Conservation (phyloP, 768 basidiomycete species). For the Termitomyces sp. region DNA sequence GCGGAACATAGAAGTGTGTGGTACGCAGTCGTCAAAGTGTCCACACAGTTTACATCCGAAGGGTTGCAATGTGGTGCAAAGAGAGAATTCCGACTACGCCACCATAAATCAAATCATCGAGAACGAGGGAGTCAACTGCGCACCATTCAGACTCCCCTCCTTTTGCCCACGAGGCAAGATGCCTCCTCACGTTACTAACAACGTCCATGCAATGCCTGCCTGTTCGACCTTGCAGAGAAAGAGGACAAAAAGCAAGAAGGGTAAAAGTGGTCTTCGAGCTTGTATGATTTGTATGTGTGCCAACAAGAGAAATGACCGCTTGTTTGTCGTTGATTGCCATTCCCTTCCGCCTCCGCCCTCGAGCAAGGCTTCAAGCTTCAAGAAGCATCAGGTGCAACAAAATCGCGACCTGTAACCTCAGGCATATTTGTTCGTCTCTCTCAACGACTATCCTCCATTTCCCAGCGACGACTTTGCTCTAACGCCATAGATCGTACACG, state of each 20-base stretch:
- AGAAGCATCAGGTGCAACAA: too few relatives aligned
- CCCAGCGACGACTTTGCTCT: too few relatives aligned
- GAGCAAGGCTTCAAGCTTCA: too few relatives aligned
- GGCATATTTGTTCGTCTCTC: neutral
- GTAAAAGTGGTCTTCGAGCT: neutral
- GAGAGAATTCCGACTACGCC: conserved; percentile 58
- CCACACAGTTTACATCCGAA: conserved; percentile 47
- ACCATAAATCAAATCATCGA: conserved; percentile 11
- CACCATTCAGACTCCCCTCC: conserved; percentile 67
- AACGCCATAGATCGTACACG: too few relatives aligned
- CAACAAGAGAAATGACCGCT: conserved; percentile 1
- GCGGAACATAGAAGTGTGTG: conserved; percentile 63
- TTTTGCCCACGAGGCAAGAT: conserved; percentile 51
- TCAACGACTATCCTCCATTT: too few relatives aligned
- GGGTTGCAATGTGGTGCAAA: conserved; percentile 58
- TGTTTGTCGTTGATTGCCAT: conserved; percentile 1
- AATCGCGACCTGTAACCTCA: too few relatives aligned
- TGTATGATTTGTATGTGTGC: neutral
- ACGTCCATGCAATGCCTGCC: conserved; percentile 49
- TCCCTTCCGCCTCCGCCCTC: neutral
- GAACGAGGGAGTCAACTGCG: conserved; percentile 20
- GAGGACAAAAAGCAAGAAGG: neutral
- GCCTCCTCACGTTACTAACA: conserved; percentile 47
- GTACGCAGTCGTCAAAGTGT: conserved; percentile 63
- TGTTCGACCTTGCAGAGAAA: neutral